A percentile compares a stretch with the other conserved stretches of the same genome.
Conservation (phyloP, 352 stramenopile genomes). For the Phytophthora pisi region DNA sequence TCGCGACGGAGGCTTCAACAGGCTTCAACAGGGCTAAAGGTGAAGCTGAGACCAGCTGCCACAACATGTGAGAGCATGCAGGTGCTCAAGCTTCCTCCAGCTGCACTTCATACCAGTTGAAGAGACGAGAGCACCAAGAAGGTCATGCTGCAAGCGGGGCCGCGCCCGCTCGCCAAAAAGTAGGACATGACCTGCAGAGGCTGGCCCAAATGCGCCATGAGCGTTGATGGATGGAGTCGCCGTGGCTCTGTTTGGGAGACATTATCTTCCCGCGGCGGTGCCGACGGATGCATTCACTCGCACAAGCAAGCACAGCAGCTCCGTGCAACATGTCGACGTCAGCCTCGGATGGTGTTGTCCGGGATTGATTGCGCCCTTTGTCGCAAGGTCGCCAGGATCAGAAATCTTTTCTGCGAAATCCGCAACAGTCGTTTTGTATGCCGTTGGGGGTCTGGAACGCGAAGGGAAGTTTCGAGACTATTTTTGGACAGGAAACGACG, state of each 20-base stretch:
- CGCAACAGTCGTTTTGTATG: slow-evolving; percentile 29
- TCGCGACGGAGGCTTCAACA: too few relatives aligned
- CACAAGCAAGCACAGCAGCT: not conserved
- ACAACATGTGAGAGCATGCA: not conserved
- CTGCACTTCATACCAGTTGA: not conserved
- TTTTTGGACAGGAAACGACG: slow-evolving; percentile 27
- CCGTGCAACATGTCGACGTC: slow-evolving; percentile 9
- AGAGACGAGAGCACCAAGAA: not conserved
- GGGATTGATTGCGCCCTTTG: slow-evolving; percentile 16
- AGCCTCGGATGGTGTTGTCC: slow-evolving; percentile 8
- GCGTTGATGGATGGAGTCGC: not conserved
- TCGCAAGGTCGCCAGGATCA: slow-evolving; percentile 25
- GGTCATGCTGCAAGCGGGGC: not conserved
- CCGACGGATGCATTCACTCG: slow-evolving; percentile 4
- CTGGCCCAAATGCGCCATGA: not conserved
- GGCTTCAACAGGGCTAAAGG: not conserved
- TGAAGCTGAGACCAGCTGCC: not conserved
- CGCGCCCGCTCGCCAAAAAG: not conserved
- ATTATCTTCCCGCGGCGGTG: slow-evolving; percentile 5
- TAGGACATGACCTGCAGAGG: not conserved
- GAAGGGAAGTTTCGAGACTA: slow-evolving; percentile 22
- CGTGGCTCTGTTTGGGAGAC: not conserved
- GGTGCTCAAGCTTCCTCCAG: not conserved
- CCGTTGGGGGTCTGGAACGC: slow-evolving; percentile 7
- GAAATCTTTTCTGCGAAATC: slow-evolving; percentile 20